A percentile compares a stretch with the other conserved stretches of the same genome.
These are phyloP conservation scores for Rhexocercosporidium sp. DNA, from an alignment of 2,329 filamentous ascomycete species.

Conservation along the genomic window DNA sequence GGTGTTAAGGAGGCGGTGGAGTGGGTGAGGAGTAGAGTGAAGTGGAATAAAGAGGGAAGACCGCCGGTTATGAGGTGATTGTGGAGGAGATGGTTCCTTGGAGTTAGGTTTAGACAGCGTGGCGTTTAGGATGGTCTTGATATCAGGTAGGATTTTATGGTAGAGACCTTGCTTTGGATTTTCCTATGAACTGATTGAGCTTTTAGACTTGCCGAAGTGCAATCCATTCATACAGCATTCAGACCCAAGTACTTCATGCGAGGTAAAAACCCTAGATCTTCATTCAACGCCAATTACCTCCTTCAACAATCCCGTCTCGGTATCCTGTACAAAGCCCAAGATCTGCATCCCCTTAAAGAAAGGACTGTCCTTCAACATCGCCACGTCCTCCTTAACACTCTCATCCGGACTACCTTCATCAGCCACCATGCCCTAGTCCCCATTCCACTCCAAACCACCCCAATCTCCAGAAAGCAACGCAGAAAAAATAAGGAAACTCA, in stretches of 20 bases:
- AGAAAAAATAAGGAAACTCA: conserved; percentile 14
- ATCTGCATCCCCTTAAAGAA: conserved; percentile 34
- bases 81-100: neutral
- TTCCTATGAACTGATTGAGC: neutral
- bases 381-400: conserved; percentile 35
- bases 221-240: neutral
- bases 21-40: conserved; percentile 89
- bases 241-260: neutral
- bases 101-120: conserved; percentile 27
- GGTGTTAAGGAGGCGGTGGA: conserved; percentile 96
- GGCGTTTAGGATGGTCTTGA: conserved; percentile 30
- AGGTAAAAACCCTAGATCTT: neutral
- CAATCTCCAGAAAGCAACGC: neutral
- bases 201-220: neutral
- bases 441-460: neutral
- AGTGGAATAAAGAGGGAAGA: conserved; percentile 94
- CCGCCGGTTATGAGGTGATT: conserved; percentile 88
- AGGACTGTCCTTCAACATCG: conserved; percentile 22
- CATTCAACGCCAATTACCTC: conserved; percentile 22
- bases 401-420: conserved; percentile 26
- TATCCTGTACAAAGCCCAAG: conserved; percentile 34
- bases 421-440: neutral
- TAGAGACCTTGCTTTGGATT: conserved; percentile 4
- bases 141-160: conserved; percentile 16
- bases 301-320: conserved; percentile 31